Evolutionary conservation across 257 asterid genomes (phyloP).

Genomic region (Catharanthus roseus): DNA sequence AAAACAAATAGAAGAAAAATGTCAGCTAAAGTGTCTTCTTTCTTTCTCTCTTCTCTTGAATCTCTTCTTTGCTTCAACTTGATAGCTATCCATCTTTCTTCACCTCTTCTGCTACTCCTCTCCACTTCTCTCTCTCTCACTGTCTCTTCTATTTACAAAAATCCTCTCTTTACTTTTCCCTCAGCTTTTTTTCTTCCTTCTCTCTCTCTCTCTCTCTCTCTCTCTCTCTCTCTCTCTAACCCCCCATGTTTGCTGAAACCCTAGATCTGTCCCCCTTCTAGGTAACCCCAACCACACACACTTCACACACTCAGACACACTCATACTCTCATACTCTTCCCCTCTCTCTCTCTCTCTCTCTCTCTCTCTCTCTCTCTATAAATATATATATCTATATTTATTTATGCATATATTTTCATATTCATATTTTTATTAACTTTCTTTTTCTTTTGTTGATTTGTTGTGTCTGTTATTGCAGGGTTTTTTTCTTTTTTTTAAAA

Average conservation of each 20-base stretch:
- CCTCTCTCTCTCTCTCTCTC: neutral
- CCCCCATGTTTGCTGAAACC: slow-evolving; percentile 68
- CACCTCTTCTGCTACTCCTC: too few species aligned
- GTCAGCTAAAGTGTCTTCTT: slow-evolving; percentile 5
- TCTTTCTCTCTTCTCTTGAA: neutral
- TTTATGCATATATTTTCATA: neutral
- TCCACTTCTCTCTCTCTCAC: neutral
- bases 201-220: slow-evolving; percentile 1
- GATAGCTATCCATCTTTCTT: too few species aligned
- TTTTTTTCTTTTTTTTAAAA: neutral
- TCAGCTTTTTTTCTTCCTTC: neutral
- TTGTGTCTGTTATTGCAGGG: slow-evolving; percentile 6
- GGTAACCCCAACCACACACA: slow-evolving; percentile 41
- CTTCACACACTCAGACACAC: slow-evolving; percentile 14
- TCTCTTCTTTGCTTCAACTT: neutral
- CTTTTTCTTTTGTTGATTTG: neutral
- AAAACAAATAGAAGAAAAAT: neutral
- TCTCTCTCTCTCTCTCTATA: neutral
- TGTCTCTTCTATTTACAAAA: slow-evolving; percentile 3
- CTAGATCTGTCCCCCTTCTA: slow-evolving; percentile 83
- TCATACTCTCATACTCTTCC: neutral
- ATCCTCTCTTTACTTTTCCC: neutral
- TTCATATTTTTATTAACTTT: slow-evolving; percentile 1
- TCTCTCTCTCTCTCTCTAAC: slow-evolving; percentile 10
- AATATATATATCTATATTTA: neutral